Evolutionary conservation across 345 rosid genomes (phyloP).

Genomic region (Fremontodendron californicum): DNA sequence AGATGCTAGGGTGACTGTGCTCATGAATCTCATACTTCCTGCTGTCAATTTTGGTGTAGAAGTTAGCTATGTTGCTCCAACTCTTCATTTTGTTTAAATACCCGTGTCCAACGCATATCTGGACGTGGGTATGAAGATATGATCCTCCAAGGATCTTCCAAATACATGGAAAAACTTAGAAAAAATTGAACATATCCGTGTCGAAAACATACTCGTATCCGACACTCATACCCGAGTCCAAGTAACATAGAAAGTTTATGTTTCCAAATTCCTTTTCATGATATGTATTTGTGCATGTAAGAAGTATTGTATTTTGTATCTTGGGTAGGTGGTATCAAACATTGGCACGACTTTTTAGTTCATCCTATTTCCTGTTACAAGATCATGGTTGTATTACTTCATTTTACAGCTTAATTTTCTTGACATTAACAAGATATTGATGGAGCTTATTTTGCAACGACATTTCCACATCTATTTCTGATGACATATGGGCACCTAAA

Average conservation of each 20-base stretch:
- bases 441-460: constrained; percentile 94
- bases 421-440: constrained; percentile 70
- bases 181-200: too few species aligned
- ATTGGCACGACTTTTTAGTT: background rate
- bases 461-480: constrained; percentile 85
- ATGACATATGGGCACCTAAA: constrained; percentile 86
- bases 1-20: background rate
- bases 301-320: background rate
- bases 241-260: too few species aligned
- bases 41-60: background rate
- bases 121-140: too few species aligned
- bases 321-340: background rate
- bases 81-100: too few species aligned
- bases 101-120: too few species aligned
- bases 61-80: background rate
- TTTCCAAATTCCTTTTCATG: background rate
- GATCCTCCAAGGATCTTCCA: too few species aligned
- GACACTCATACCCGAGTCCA: too few species aligned
- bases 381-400: background rate
- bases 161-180: too few species aligned
- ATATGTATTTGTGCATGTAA: background rate
- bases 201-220: too few species aligned
- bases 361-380: background rate
- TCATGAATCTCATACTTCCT: background rate
- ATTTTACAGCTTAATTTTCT: constrained; percentile 20